phyloP scores from a whole-genome alignment of 2,329 filamentous ascomycete genomes.

The Juglanconis juglandina region DNA sequence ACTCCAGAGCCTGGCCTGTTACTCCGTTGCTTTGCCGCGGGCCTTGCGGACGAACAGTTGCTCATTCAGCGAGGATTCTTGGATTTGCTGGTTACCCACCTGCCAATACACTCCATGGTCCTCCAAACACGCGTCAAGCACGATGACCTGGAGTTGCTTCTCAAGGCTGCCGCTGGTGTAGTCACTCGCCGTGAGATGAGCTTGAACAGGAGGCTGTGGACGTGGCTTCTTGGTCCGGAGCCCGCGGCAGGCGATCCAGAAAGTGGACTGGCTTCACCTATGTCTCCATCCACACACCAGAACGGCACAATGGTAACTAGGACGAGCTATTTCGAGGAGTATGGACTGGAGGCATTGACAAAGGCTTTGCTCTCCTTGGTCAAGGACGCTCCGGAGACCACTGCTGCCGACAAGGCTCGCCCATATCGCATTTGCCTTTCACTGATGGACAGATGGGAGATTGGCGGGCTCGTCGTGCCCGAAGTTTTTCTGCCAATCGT shows the following conservation, averaged over 20 bases:
- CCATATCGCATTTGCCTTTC: slow-evolving; percentile 92
- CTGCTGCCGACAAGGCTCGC: slow-evolving; percentile 67
- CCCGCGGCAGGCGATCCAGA: slow-evolving; percentile 49
- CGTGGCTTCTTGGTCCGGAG: slow-evolving; percentile 87
- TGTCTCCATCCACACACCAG: slow-evolving; percentile 38
- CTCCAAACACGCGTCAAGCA: slow-evolving; percentile 71
- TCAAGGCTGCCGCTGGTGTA: slow-evolving; percentile 80
- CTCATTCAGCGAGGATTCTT: slow-evolving; percentile 92
- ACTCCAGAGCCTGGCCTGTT: slow-evolving; percentile 88
- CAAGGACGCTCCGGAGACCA: slow-evolving; percentile 44
- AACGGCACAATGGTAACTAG: slow-evolving; percentile 51
- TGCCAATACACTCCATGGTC: slow-evolving; percentile 79
- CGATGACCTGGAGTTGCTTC: slow-evolving; percentile 75
- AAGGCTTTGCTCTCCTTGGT: slow-evolving; percentile 72
- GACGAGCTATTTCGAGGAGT: slow-evolving; percentile 78
- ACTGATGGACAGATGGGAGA: slow-evolving; percentile 97
- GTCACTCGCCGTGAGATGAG: slow-evolving; percentile 94
- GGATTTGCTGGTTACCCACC: slow-evolving; percentile 83
- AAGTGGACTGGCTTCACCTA: slow-evolving; percentile 42
- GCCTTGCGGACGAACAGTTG: slow-evolving; percentile 80
- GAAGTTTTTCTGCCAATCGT: slow-evolving; percentile 85
- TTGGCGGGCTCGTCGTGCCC: slow-evolving; percentile 84
- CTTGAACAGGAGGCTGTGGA: slow-evolving; percentile 89
- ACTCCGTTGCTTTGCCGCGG: slow-evolving; percentile 86
- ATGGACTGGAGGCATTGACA: slow-evolving; percentile 71